Evolutionary conservation across 192 early-diverging fungal genomes (phyloP), one percentile per base, ranked within the genome.

Genomic region (Chytriomyces sp.): DNA sequence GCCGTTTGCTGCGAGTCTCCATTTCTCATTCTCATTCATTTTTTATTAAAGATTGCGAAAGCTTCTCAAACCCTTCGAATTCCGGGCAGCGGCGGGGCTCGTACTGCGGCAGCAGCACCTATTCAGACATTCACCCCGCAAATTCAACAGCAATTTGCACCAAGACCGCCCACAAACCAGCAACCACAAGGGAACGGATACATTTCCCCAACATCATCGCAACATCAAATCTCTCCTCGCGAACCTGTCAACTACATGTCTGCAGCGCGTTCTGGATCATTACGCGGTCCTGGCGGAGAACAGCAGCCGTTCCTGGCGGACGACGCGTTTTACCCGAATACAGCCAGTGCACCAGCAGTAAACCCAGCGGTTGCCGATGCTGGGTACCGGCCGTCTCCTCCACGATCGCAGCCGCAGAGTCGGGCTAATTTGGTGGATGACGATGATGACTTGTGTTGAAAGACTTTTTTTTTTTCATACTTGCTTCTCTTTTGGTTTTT

Each of bases 21-120:
- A 60, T n/a, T 23, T 23, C 57, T 60, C 23, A 60, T 60, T 18
- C 18, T n/a, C 2, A 72, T 18, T 43, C 59, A 73, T n/a, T 10
- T 28, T 59, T 23, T 35, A 35, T 35, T 3, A 47, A 49, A 69
- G 72, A 62, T 78, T 61, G 77, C 61, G 5, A 78, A 46, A 66
- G 72, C 68, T 6, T 20, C 75, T 11, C 18, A 26, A 24, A 44
- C 44, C 49, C 72, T 78, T n/a, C 47, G 77, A 7, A 69, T 78
- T 73, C 77, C 77, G 16, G 77, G 77, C 4, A 28, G 50, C 35
- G 77, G 77, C 8, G 18, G 26, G 10, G 8, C 69, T 28, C 11
- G 11, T 64, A 26, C 63, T n/a, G 16, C n/a, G n/a, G n/a, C 53
- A 13, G 16, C 13, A 20, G 20, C 13, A n/a, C 53, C 53, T 13